Base-by-base conservation (phyloP, 2,329 filamentous ascomycete genomes). In the Pestalotiopsis sp. region DNA sequence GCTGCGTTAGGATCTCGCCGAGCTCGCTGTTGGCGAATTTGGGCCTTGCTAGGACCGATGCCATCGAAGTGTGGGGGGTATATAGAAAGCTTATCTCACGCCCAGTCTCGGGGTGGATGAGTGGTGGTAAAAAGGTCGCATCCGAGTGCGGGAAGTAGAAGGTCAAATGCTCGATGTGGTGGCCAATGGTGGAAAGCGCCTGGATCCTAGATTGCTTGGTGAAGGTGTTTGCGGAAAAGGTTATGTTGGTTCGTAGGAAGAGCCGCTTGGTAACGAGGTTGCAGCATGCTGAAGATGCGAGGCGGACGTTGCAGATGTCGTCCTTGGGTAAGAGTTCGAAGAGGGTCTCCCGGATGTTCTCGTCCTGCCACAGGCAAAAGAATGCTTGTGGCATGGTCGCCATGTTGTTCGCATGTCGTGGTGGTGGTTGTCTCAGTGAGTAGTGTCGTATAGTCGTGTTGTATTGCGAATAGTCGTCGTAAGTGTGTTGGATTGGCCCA, bases 101-200 rank as follows among this genome's bases (percentile, higher is more conserved):
- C 58, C 94, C 93, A 11, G 90, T 94, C 71, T 86, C 79, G 3
- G 93, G 92, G 77, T 97, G 91, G 52, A 97, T 86, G 60, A 97
- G 86, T n/a, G 94, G 94, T 17, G 94, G 92, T 9, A 97, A 85
- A 77, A 95, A 95, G 57, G 93, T 96, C 66, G 92, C 88, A n/a
- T 88, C 83, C 5, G 89, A 90, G 80, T 97, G 93, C 36, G 93
- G 88, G 73, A 97, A 87, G 77, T 86, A 86, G 82, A 97, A 97
- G 68, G 88, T 92, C 67, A 97, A 85, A 69, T 91, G 91, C 80
- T 93, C 90, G 75, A 97, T 88, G 79, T 95, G 89, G 73, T 90
- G 90, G 68, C 94, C 94, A 74, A 97, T 90, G 70, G 92, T 87
- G 69, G 90, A 88, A 68, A 97, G 85, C 27, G 93, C 93, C 70